Conservation (phyloP, 2,329 filamentous ascomycete species). For the Fusarium verticillioides region DNA sequence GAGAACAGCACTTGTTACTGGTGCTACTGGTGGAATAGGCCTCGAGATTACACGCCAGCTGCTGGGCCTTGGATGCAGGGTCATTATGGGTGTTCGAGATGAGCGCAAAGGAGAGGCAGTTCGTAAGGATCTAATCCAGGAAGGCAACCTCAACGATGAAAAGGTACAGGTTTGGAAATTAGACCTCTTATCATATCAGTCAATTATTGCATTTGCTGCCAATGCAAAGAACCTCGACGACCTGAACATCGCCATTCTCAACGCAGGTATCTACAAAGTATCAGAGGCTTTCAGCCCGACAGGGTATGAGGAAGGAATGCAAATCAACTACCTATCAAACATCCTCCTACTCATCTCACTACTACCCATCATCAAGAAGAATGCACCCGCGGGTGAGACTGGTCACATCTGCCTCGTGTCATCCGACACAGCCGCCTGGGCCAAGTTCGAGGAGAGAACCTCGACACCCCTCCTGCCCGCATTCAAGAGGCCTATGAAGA, state of each 20-base stretch:
- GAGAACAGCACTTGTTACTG: neutral
- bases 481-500: neutral
- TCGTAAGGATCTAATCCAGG: accelerated
- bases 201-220: neutral
- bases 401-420: neutral
- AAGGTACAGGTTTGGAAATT: neutral
- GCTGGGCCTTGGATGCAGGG: neutral
- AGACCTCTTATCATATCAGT: neutral
- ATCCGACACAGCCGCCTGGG: neutral
- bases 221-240: neutral
- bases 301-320: neutral
- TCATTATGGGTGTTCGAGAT: neutral
- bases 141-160: accelerated
- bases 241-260: neutral
- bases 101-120: neutral
- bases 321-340: neutral
- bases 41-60: neutral
- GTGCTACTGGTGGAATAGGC: neutral
- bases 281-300: neutral
- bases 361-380: neutral
- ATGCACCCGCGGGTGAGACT: neutral
- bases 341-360: neutral
- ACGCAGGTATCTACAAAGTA: neutral
- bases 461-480: neutral
- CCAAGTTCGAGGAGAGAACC: neutral